These are phyloP conservation scores for Epichloe festucae DNA, from an alignment of 2,329 filamentous ascomycete species.

Conservation along the genomic window DNA sequence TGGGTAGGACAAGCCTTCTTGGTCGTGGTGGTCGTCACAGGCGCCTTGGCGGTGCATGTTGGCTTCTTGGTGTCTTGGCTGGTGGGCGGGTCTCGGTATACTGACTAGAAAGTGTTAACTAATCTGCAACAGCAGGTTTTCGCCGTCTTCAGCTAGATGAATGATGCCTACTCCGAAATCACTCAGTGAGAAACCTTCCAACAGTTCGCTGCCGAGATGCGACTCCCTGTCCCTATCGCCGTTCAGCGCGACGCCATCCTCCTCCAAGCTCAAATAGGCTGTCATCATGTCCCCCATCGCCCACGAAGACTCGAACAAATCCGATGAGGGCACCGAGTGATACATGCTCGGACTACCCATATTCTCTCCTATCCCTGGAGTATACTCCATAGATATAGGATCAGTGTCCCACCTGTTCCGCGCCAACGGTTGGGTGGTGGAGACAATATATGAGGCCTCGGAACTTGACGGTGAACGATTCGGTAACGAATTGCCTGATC, in stretches of 20 bases:
- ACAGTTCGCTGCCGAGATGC: too few relatives aligned
- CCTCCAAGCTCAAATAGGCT: neutral
- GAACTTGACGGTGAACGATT: neutral
- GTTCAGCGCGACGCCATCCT: neutral
- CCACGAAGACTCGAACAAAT: neutral
- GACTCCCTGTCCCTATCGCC: neutral
- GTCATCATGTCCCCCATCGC: neutral
- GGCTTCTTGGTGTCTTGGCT: too few relatives aligned
- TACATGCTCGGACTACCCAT: neutral
- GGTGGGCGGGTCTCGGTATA: too few relatives aligned
- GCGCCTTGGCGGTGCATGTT: neutral
- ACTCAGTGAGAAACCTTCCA: too few relatives aligned
- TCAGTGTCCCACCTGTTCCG: neutral
- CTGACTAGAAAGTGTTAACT: too few relatives aligned
- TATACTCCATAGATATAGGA: neutral
- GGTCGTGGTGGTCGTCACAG: neutral
- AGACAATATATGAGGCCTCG: neutral
- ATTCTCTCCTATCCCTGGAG: neutral
- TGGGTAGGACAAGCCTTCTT: neutral
- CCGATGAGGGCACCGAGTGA: neutral
- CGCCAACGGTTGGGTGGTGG: neutral
- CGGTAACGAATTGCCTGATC: neutral
- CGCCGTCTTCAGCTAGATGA: too few relatives aligned
- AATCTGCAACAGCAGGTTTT: too few relatives aligned
- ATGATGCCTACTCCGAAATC: neutral